A percentile compares a stretch with the other conserved stretches of the same genome.
phyloP scores from a whole-genome alignment of 2,329 filamentous ascomycete genomes.

The Aspergillus aculeatus region DNA sequence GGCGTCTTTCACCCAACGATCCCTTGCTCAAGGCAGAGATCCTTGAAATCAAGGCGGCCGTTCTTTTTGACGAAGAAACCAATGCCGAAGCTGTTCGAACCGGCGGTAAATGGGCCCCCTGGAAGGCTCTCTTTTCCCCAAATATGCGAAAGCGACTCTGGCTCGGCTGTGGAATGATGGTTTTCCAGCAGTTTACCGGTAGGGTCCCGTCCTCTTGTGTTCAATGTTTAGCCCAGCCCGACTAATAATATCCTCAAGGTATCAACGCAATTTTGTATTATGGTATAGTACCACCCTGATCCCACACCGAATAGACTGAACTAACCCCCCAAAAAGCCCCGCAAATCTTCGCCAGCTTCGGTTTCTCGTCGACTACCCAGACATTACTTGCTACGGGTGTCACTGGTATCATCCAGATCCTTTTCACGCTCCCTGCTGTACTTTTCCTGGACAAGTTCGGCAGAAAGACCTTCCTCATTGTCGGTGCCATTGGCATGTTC shows the following conservation, averaged over 20 bases:
- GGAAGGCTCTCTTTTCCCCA: constrained; percentile 29
- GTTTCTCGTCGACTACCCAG: constrained; percentile 24
- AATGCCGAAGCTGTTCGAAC: constrained; percentile 51
- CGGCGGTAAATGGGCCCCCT: constrained; percentile 22
- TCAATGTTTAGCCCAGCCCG: no score
- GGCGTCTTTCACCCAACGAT: constrained; percentile 54
- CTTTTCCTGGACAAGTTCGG: constrained; percentile 40
- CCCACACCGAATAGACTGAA: no score
- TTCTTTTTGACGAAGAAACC: constrained; percentile 71
- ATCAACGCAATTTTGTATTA: constrained; percentile 47
- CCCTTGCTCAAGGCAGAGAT: constrained; percentile 73
- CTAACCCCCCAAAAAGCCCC: constrained; percentile 21
- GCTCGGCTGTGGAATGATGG: constrained; percentile 30
- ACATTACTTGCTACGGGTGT: constrained; percentile 29
- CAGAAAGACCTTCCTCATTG: constrained; percentile 36
- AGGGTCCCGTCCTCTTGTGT: no score
- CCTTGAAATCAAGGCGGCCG: constrained; percentile 79
- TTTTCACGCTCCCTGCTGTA: constrained; percentile 39
- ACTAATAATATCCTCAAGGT: background rate
- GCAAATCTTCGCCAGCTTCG: constrained; percentile 27
- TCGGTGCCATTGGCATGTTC: constrained; percentile 67
- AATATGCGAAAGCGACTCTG: constrained; percentile 30
- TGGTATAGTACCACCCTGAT: background rate
- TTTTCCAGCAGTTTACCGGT: constrained; percentile 51
- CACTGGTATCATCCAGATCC: constrained; percentile 33